Base-by-base conservation (phyloP, 2,329 filamentous ascomycete genomes). In the Exophiala spinifera region DNA sequence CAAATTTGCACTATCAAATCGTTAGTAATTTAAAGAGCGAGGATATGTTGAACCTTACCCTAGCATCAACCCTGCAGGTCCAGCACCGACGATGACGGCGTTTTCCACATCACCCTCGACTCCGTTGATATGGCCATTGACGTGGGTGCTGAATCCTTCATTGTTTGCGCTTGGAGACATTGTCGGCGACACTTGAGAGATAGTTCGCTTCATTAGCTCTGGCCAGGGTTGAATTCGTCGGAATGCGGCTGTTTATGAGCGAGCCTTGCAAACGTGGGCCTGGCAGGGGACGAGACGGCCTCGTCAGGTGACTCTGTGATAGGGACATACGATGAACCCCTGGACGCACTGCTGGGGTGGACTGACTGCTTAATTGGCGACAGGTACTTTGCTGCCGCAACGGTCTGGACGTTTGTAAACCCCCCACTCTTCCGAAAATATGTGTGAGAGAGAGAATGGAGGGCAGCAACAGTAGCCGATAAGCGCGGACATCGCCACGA, bases 1-100 rank as follows among this genome's bases (percentile, higher is more conserved):
- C 33, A 89, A 74, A 60, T 81, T 79, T 31, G 76, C 74, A 13
- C 78, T 80, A 60, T 8, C 61, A 61, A 61, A 54, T 15, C n/a
- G 14, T 3, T 14, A 36, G 14, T 61, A 23, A 19, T 19, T n/a
- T 21, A 28, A 44, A n/a, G 28, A 20, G 3, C 8, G 42, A 44
- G 3, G 28, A 8, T 8, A 3, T 28, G 1, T n/a, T 14, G 19
- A 28, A 4, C 20, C 67, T 46, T 64, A 73, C 66, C 67, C 69
- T 8, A 73, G 66, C 73, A 77, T 76, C 39, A 76, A 60, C 4
- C 74, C 74, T 3, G 73, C 70, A 6, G 74, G 74, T 1, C 74
- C 74, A 19, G 74, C 74, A 13, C 74, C 74, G 21, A 71, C 67
- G 14, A 76, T 64, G 7, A 71, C 64, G 1, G 73, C 67, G 14